A percentile compares a stretch with the other conserved stretches of the same genome.
These are phyloP conservation scores for Cudoniella acicularis DNA, from an alignment of 495 filamentous ascomycete species.

Conservation along the genomic window DNA sequence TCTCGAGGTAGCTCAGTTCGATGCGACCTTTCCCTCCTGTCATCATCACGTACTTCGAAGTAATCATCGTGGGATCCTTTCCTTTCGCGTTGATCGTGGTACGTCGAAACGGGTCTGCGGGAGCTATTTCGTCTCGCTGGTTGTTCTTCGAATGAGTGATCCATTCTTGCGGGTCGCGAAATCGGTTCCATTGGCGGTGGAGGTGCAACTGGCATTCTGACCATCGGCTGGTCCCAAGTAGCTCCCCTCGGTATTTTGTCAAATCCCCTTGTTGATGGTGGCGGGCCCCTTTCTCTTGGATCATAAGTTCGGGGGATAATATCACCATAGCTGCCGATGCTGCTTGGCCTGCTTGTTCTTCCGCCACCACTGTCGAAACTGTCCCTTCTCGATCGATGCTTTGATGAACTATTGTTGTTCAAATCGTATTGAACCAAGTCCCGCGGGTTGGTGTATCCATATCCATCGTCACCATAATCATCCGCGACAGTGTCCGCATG, in stretches of 20 bases:
- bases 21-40: conserved; percentile 9
- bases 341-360: conserved; percentile 55
- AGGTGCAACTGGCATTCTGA: conserved; percentile 40
- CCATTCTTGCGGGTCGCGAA: conserved; percentile 9
- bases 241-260: conserved; percentile 47
- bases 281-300: conserved; percentile 48
- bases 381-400: conserved; percentile 42
- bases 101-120: conserved; percentile 42
- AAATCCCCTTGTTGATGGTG: conserved; percentile 59
- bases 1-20: conserved; percentile 11
- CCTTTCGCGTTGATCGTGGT: conserved; percentile 37
- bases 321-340: conserved; percentile 60
- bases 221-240: conserved; percentile 34
- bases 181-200: conserved; percentile 17
- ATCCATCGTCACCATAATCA: conserved; percentile 63
- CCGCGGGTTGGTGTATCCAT: conserved; percentile 67
- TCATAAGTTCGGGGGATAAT: conserved; percentile 43
- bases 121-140: conserved; percentile 8
- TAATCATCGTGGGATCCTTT: conserved; percentile 14
- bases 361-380: conserved; percentile 47
- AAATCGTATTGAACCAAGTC: conserved; percentile 66
- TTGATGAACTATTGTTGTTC: conserved; percentile 33
- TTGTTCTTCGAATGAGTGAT: conserved; percentile 11
- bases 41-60: conserved; percentile 22
- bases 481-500: conserved; percentile 36